phyloP scores from a whole-genome alignment of 495 filamentous ascomycete genomes.

The Eremomyces bilateralis region DNA sequence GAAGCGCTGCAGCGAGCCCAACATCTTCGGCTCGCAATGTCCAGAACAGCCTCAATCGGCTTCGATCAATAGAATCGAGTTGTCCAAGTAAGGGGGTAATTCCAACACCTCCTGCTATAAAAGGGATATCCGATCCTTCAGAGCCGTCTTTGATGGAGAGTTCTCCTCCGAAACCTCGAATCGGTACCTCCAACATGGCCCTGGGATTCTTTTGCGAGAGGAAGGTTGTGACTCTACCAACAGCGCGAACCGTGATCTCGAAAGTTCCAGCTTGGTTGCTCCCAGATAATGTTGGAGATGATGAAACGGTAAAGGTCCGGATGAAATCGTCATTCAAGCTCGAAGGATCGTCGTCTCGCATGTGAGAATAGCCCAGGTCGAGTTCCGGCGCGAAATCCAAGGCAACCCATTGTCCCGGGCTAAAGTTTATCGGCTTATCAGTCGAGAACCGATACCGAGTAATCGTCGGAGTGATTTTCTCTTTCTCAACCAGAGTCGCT shows the following conservation, averaged over 20 bases:
- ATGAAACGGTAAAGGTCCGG: constrained; percentile 60
- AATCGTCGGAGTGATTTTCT: constrained; percentile 31
- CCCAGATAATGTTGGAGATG: constrained; percentile 20
- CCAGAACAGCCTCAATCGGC: constrained; percentile 38
- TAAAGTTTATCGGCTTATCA: neutral
- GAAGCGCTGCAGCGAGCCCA: constrained; percentile 25
- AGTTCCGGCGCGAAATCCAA: constrained; percentile 45
- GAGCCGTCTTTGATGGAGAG: constrained; percentile 28
- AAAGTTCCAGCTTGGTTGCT: constrained; percentile 19
- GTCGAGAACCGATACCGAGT: constrained; percentile 31
- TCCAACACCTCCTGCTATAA: constrained; percentile 58
- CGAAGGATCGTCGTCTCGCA: constrained; percentile 55
- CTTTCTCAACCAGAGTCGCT: constrained; percentile 30
- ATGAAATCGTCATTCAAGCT: constrained; percentile 68
- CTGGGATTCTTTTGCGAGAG: constrained; percentile 33
- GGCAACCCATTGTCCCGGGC: constrained; percentile 46
- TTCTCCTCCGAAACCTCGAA: constrained; percentile 53
- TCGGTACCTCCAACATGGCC: constrained; percentile 33
- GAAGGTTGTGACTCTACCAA: constrained; percentile 43
- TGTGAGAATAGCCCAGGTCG: constrained; percentile 53
- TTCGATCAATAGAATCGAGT: constrained; percentile 17
- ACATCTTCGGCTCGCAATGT: constrained; percentile 37
- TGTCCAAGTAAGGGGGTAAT: constrained; percentile 60
- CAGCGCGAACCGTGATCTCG: constrained; percentile 41
- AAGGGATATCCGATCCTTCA: constrained; percentile 21